Evolutionary conservation across 352 stramenopile genomes (phyloP), one percentile per base, ranked within the genome.

Genomic region (Aphanomyces astaci): DNA sequence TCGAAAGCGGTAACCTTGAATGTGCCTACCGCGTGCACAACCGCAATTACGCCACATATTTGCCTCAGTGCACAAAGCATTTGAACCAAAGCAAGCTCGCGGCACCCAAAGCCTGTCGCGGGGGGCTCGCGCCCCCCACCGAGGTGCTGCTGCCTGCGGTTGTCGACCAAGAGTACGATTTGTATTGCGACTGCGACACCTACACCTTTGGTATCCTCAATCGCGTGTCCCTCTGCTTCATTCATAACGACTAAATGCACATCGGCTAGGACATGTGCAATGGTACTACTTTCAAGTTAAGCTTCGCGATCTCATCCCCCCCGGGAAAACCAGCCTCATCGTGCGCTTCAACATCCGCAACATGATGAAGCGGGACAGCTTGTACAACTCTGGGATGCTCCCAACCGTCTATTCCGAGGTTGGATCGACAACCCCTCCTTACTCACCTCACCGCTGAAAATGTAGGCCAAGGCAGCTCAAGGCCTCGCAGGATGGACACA

Each of bases 331-430:
- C 19, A 60, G 31, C 11, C n/a, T 84, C 36, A 75, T 51, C 31
- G 79, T 92, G 2, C 78, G 84, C 66, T 92, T 96, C 73, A 95
- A 95, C 65, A 78, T 96, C 36, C 77, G 81, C 54, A 96, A 96
- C 72, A 89, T 95, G 78, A 75, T 90, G 36, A 96, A 96, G 70
- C 80, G 75, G 39, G 68, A 86, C 36, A 95, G 87, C 57, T 65
- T 95, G 67, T 96, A 94, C 76, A 92, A 89, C 64, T 80, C 90
- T 22, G 88, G 88, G 40, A 95, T 96, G 86, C 75, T 89, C n/a
- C 88, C 88, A 19, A 72, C 81, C 2, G 74, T 94, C 24, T 92
- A 84, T 59, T 70, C 88, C 3, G 73, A 82, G 19, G 63, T 62
- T 67, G 5, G 27, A n/a, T n/a, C n/a, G n/a, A n/a, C 25, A n/a